Conservation (phyloP, 345 rosid species). For the Camelina neglecta region DNA sequence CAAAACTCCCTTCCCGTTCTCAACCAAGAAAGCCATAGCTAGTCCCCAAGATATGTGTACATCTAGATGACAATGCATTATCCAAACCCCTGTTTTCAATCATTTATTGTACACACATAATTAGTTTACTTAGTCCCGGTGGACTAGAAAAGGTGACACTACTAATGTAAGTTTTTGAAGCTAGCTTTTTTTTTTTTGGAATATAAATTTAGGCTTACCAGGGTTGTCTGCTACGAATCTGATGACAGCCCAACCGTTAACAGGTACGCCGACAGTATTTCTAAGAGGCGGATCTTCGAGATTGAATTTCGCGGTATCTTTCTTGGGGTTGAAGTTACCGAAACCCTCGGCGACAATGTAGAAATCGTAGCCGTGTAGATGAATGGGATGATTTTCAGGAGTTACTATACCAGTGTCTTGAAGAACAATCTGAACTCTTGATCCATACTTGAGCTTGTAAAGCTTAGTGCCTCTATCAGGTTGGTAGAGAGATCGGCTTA, state of each 20-base stretch:
- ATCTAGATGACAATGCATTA: conserved; percentile 98
- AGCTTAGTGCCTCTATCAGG: conserved; percentile 72
- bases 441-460: conserved; percentile 73
- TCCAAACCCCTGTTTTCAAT: conserved; percentile 71
- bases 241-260: conserved; percentile 89
- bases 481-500: conserved; percentile 71
- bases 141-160: too few relatives aligned
- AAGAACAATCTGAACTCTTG: conserved; percentile 79
- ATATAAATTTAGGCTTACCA: conserved; percentile 48
- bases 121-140: neutral
- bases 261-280: conserved; percentile 77
- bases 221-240: conserved; percentile 97
- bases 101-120: neutral
- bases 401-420: conserved; percentile 88
- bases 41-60: conserved; percentile 89
- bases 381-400: conserved; percentile 92
- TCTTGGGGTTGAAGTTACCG: conserved; percentile 81
- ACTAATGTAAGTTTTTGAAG: too few relatives aligned
- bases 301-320: conserved; percentile 69
- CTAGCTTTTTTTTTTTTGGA: too few relatives aligned
- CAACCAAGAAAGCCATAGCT: conserved; percentile 89
- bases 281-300: conserved; percentile 88
- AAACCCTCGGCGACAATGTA: conserved; percentile 87
- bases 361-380: conserved; percentile 94
- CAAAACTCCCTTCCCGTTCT: conserved; percentile 65